Evolutionary conservation across 2,329 filamentous ascomycete genomes (phyloP), one percentile per base, ranked within the genome.

Genomic region (Endoconidiophora laricicola): DNA sequence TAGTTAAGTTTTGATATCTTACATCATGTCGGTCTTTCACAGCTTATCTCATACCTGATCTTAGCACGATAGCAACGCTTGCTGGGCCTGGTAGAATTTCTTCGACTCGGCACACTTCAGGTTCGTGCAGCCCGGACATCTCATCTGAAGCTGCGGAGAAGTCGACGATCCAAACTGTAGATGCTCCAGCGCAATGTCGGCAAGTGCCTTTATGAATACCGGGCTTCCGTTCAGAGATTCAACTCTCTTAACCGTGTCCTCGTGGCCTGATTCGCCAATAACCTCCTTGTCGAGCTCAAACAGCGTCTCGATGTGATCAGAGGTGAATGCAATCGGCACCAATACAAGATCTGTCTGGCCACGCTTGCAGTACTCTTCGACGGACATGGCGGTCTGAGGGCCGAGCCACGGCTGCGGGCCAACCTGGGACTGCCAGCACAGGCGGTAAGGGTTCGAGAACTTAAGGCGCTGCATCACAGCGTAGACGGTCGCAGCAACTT

Each of bases 371-470:
- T 95, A 93, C 54, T 86, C 75, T 61, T 88, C 79, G 9, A 98
- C 91, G 0, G 88, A 90, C 56, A 82, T 79, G 54, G 81, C 80
- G 0, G 91, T 98, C 65, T 98, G 91, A 9, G 91, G 88, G 20
- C 91, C 91, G 6, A 98, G 73, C 91, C 91, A 98, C 18, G 91
- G 84, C 24, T 82, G 86, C 0, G 93, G 91, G 6, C 93, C 91
- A 55, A 98, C 91, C 66, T 98, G 91, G 4, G 88, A 95, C 65
- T 98, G 91, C 91, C 91, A 98, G 60, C 88, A 91, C 16, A 98
- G 72, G 49, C 91, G 81, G 66, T 95, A 96, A 4, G 84, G 86
- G 66, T 98, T 91, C 54, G 78, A 81, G 65, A 91, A 87, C 29
- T 81, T 81, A 12, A 98, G 73, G 45, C 86, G 76, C 62, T 93